Evolutionary conservation across 2,329 filamentous ascomycete species (phyloP).

Genomic region (Nakataea oryzae): DNA sequence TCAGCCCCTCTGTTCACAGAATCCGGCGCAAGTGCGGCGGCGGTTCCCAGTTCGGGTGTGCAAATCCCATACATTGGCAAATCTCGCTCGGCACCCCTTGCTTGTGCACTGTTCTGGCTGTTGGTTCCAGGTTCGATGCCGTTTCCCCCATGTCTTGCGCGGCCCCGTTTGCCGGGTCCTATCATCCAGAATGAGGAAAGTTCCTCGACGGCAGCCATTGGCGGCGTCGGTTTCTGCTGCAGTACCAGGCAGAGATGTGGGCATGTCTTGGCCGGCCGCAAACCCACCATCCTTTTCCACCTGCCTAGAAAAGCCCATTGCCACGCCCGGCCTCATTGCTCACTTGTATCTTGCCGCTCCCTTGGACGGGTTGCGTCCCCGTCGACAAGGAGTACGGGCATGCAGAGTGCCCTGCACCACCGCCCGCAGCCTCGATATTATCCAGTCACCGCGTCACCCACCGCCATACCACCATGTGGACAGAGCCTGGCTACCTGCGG

Average conservation of each 20-base stretch:
- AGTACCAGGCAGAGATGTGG: neutral
- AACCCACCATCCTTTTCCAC: neutral
- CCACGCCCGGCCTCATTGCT: neutral
- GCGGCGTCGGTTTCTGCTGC: neutral
- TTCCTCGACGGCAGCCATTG: neutral
- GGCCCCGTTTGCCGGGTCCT: neutral
- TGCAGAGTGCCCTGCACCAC: neutral
- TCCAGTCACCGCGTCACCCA: neutral
- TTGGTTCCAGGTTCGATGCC: neutral
- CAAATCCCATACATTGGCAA: neutral
- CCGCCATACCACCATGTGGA: neutral
- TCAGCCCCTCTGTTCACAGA: neutral
- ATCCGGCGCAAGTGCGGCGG: neutral
- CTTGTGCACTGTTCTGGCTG: neutral
- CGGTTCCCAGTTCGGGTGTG: neutral
- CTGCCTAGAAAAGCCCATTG: too few relatives aligned
- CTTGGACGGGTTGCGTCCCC: neutral
- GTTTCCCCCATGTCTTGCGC: neutral
- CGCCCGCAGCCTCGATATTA: neutral
- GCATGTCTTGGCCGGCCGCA: neutral
- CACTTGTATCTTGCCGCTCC: neutral
- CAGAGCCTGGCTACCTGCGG: too few relatives aligned
- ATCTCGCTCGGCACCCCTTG: neutral
- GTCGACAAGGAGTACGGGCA: neutral
- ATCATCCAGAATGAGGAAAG: too few relatives aligned